Percentiles rank a stretch among this genome's conserved stretches.
Evolutionary conservation across 2,329 filamentous ascomycete species (phyloP).

Genomic region (Pseudogymnoascus sp.): DNA sequence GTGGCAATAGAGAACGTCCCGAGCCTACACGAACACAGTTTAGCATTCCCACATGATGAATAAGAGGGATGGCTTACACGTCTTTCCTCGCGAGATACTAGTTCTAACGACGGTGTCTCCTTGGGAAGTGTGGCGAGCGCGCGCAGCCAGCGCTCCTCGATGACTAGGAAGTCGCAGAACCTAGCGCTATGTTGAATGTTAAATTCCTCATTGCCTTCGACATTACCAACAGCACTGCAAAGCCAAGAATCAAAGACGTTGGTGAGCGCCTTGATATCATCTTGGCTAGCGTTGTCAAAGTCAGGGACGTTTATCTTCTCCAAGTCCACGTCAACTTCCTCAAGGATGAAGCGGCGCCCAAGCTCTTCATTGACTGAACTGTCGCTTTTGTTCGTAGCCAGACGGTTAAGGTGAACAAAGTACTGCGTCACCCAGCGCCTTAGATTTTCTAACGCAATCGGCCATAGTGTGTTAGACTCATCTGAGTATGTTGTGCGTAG

Average conservation of each 20-base stretch:
- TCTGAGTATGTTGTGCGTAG: not conserved
- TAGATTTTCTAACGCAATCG: not conserved
- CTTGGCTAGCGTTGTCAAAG: not conserved
- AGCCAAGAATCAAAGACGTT: not conserved
- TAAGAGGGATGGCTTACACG: not conserved
- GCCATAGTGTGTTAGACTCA: not conserved
- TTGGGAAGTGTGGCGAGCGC: not conserved
- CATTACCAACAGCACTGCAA: not conserved
- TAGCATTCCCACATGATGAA: not conserved
- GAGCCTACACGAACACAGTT: not conserved
- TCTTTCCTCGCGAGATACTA: not conserved
- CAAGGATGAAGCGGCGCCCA: not conserved
- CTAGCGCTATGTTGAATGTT: not conserved
- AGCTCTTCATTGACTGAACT: not conserved
- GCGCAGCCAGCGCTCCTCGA: not conserved
- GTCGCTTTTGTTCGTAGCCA: not conserved
- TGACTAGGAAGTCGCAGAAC: slow-evolving; percentile 6
- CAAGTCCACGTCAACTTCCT: not conserved
- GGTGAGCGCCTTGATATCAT: not conserved
- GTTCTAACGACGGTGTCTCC: not conserved
- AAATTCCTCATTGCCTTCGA: not conserved
- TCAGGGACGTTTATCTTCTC: slow-evolving; percentile 1
- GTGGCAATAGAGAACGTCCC: not conserved
- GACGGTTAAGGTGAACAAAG: not conserved
- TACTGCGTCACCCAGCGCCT: not conserved